phyloP scores from a whole-genome alignment of 495 filamentous ascomycete species.

The Trichodelitschia bisporula region DNA sequence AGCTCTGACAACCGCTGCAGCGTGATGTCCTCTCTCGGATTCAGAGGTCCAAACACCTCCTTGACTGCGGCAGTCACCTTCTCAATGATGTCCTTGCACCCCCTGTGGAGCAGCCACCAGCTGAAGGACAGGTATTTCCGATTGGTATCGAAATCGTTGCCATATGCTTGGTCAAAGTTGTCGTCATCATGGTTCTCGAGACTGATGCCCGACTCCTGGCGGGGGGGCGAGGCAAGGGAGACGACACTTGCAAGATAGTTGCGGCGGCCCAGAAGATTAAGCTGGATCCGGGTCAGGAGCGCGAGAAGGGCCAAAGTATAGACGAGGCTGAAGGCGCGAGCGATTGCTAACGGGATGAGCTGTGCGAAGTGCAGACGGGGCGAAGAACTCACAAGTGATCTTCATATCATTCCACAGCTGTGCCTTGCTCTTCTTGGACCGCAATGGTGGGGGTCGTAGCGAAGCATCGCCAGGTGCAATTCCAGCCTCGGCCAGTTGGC shows the following conservation, averaged over 20 bases:
- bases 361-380: too few species aligned
- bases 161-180: constrained; percentile 50
- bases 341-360: constrained; percentile 37
- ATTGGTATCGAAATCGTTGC: constrained; percentile 85
- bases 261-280: constrained; percentile 84
- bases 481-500: constrained; percentile 32
- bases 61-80: constrained; percentile 59
- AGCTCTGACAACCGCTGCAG: constrained; percentile 55
- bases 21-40: constrained; percentile 68
- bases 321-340: constrained; percentile 68
- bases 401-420: constrained; percentile 97
- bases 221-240: constrained; percentile 44
- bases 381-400: constrained; percentile 47
- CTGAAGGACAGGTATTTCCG: constrained; percentile 81
- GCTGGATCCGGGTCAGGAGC: constrained; percentile 81
- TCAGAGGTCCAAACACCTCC: constrained; percentile 62
- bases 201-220: constrained; percentile 40
- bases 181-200: constrained; percentile 81
- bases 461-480: constrained; percentile 7
- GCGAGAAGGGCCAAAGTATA: constrained; percentile 79
- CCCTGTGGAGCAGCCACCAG: constrained; percentile 91
- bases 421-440: constrained; percentile 54
- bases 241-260: constrained; percentile 92
- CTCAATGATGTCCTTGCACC: constrained; percentile 58
- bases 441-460: constrained; percentile 12